Percentiles rank a stretch among this genome's conserved stretches.
These are phyloP conservation scores for Singerocomus rubriflavus DNA, from an alignment of 1,284 basidiomycete genomes.

Conservation along the genomic window DNA sequence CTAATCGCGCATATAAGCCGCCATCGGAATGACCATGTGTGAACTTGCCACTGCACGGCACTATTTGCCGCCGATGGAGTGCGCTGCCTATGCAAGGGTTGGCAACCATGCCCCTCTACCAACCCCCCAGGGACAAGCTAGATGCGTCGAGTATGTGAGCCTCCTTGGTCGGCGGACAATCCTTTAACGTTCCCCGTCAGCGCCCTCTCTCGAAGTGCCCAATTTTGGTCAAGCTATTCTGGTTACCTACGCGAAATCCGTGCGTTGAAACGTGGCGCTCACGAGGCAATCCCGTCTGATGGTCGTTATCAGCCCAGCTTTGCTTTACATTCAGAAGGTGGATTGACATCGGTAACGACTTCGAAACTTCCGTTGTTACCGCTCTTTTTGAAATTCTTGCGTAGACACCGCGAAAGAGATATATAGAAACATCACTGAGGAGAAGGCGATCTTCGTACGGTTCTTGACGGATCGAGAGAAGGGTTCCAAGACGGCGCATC, in stretches of 20 bases:
- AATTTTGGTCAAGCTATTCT: conserved; percentile 81
- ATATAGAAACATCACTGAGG: conserved; percentile 61
- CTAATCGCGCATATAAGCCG: conserved; percentile 43
- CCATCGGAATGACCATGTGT: conserved; percentile 74
- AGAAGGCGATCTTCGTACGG: conserved; percentile 52
- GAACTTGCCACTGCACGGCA: conserved; percentile 69
- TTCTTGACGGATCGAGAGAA: conserved; percentile 46
- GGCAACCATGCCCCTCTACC: conserved; percentile 9
- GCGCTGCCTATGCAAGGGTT: conserved; percentile 39
- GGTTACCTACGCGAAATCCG: conserved; percentile 76
- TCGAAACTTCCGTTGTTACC: conserved; percentile 12
- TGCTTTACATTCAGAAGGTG: conserved; percentile 69
- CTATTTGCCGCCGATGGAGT: conserved; percentile 65
- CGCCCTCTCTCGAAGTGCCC: conserved; percentile 69
- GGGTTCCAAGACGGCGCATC: conserved; percentile 26
- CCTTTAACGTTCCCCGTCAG: conserved; percentile 34
- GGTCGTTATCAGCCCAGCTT: conserved; percentile 52
- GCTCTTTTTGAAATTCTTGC: conserved; percentile 6
- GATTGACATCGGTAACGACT: conserved; percentile 60
- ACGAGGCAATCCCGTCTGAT: conserved; percentile 15
- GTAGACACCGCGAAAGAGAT: conserved; percentile 65
- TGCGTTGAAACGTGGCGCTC: conserved; percentile 37
- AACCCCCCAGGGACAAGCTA: conserved; percentile 32
- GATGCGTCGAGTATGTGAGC: conserved; percentile 54
- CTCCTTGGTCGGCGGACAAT: conserved; percentile 2